Conservation (phyloP, 2,329 filamentous ascomycete genomes). For the Pseudogymnoascus verrucosus region DNA sequence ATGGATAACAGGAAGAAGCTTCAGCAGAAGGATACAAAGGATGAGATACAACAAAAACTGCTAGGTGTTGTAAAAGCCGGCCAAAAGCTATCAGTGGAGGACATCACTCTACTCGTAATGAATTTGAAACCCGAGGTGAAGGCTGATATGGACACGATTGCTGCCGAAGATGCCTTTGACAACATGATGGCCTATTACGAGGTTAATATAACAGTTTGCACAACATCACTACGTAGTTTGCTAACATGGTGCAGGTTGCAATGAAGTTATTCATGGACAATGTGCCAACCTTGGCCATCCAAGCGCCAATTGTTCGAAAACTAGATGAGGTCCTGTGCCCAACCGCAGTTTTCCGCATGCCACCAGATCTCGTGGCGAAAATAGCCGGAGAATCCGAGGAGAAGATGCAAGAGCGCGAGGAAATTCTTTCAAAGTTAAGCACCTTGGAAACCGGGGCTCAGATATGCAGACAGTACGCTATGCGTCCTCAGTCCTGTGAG, state of each 20-base stretch:
- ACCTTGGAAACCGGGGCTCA: slow-evolving; percentile 16
- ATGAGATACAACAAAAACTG: slow-evolving; percentile 6
- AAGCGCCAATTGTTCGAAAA: slow-evolving; percentile 16
- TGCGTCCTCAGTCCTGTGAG: not conserved
- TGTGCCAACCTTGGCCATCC: slow-evolving; percentile 17
- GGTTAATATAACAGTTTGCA: slow-evolving; percentile 10
- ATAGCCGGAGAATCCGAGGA: slow-evolving; percentile 19
- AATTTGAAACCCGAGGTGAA: not conserved
- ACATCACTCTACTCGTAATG: slow-evolving; percentile 9
- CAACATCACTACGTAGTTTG: not conserved
- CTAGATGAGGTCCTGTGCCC: slow-evolving; percentile 17
- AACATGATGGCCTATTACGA: slow-evolving; percentile 20
- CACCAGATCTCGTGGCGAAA: slow-evolving; percentile 10
- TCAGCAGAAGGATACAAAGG: slow-evolving; percentile 8
- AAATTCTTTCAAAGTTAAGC: slow-evolving; percentile 13
- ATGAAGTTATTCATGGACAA: slow-evolving; percentile 20
- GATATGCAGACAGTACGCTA: slow-evolving; percentile 18
- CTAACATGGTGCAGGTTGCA: slow-evolving; percentile 14
- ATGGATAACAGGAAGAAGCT: slow-evolving; percentile 11
- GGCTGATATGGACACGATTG: slow-evolving; percentile 15
- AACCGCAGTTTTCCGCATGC: slow-evolving; percentile 17
- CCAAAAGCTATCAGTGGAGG: slow-evolving; percentile 1
- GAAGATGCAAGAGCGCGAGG: slow-evolving; percentile 14
- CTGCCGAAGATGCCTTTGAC: slow-evolving; percentile 15
- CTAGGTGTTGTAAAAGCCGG: not conserved